phyloP scores from a whole-genome alignment of 2,329 filamentous ascomycete genomes.

The Aureobasidium sp. region DNA sequence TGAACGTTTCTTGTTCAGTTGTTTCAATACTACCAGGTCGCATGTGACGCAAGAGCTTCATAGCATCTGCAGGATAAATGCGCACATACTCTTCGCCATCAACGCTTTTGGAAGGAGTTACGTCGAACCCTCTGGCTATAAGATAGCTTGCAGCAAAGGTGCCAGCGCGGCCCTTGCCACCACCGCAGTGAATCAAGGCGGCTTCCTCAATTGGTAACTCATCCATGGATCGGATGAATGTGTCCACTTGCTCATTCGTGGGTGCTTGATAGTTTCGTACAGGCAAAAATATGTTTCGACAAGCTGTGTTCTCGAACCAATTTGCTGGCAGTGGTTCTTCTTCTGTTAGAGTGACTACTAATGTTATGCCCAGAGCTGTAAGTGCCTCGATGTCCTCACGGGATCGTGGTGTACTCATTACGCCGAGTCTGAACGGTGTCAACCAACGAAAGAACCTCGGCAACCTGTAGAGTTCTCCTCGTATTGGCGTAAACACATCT shows the following conservation, averaged over 20 bases:
- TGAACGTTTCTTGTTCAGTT: slow-evolving; percentile 12
- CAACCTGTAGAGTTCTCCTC: background rate
- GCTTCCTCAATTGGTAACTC: background rate
- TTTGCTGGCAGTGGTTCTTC: slow-evolving; percentile 13
- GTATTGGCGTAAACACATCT: background rate
- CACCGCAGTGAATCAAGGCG: slow-evolving; percentile 17
- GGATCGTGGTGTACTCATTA: slow-evolving; percentile 15
- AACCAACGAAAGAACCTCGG: slow-evolving; percentile 18
- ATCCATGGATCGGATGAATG: background rate
- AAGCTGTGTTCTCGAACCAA: slow-evolving; percentile 14
- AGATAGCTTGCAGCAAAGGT: slow-evolving; percentile 17
- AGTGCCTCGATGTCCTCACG: background rate
- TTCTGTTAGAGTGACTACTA: slow-evolving; percentile 15
- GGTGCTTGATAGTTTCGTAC: slow-evolving; percentile 15
- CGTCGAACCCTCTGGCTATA: slow-evolving; percentile 11
- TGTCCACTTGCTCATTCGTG: slow-evolving; percentile 13
- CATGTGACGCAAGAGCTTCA: slow-evolving; percentile 13
- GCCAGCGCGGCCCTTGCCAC: slow-evolving; percentile 18
- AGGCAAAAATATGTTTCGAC: slow-evolving; percentile 15
- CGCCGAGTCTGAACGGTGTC: slow-evolving; percentile 8
- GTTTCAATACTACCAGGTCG: slow-evolving; percentile 18
- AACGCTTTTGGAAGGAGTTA: background rate
- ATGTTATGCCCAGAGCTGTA: background rate
- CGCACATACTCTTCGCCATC: background rate
- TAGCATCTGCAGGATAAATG: slow-evolving; percentile 12